phyloP scores from a whole-genome alignment of 148 eudicot species.

The Talinum fruticosum region DNA sequence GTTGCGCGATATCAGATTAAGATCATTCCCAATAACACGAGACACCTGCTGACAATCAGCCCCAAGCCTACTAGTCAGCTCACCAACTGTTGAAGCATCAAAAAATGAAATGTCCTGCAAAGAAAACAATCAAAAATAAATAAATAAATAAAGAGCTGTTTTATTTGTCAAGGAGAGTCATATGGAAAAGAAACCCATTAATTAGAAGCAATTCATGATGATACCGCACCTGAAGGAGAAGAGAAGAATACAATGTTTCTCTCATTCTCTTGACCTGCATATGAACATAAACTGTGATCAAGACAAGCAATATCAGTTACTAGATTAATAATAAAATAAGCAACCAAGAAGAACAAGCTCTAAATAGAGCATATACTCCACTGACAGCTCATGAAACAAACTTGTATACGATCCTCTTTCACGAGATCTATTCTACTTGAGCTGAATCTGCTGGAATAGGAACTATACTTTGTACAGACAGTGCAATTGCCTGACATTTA shows the following conservation, averaged over 20 bases:
- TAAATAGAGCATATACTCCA: neutral
- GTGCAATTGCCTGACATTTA: neutral
- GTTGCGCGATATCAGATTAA: slow-evolving; percentile 88
- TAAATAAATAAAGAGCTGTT: neutral
- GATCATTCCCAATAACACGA: slow-evolving; percentile 96
- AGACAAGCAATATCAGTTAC: slow-evolving; percentile 1
- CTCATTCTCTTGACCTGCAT: slow-evolving; percentile 96
- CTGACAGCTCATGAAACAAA: neutral
- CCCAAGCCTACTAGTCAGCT: slow-evolving; percentile 96
- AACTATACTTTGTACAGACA: neutral
- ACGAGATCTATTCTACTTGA: neutral
- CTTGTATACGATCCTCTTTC: neutral
- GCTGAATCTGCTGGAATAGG: neutral
- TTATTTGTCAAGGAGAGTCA: neutral
- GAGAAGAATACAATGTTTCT: slow-evolving; percentile 81
- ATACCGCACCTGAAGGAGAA: slow-evolving; percentile 73
- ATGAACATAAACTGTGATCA: slow-evolving; percentile 22
- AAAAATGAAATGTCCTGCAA: slow-evolving; percentile 89
- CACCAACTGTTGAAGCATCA: slow-evolving; percentile 87
- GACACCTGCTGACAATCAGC: slow-evolving; percentile 99
- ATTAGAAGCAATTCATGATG: slow-evolving; percentile 10
- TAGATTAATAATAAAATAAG: neutral
- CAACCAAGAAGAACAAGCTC: neutral
- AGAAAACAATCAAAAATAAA: slow-evolving; percentile 5
- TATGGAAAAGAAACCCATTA: neutral